phyloP scores from a whole-genome alignment of 257 asterid species.

The Salvia hispanica region DNA sequence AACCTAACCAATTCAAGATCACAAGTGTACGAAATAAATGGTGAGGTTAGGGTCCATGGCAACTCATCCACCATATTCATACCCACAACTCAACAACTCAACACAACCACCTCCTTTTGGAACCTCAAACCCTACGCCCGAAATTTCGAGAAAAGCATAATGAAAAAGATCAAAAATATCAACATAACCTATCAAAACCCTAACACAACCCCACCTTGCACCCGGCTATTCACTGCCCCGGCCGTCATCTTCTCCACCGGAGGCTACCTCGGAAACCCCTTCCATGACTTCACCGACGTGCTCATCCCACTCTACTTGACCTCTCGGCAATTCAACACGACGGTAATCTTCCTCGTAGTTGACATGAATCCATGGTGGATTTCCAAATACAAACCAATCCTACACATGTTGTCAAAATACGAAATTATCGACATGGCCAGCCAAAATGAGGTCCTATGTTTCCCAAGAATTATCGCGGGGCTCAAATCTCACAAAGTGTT shows the following conservation, averaged over 20 bases:
- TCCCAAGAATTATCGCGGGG: slow-evolving; percentile 49
- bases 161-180: background rate
- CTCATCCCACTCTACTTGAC: slow-evolving; percentile 55
- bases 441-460: slow-evolving; percentile 47
- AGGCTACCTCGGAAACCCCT: slow-evolving; percentile 55
- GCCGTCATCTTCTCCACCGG: slow-evolving; percentile 57
- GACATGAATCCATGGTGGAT: slow-evolving; percentile 44
- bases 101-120: background rate
- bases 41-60: slow-evolving; percentile 59
- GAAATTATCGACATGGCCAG: slow-evolving; percentile 44
- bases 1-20: slow-evolving; percentile 41
- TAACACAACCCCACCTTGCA: slow-evolving; percentile 42
- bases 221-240: slow-evolving; percentile 34
- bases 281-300: slow-evolving; percentile 65
- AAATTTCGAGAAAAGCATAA: background rate
- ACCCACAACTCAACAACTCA: slow-evolving; percentile 26
- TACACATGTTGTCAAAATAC: slow-evolving; percentile 44
- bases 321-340: slow-evolving; percentile 39
- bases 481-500: slow-evolving; percentile 46
- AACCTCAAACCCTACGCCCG: slow-evolving; percentile 53
- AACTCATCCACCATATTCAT: slow-evolving; percentile 51
- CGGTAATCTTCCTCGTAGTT: slow-evolving; percentile 41
- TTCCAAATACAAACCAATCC: slow-evolving; percentile 35
- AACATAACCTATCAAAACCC: background rate
- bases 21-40: slow-evolving; percentile 51